phyloP scores from a whole-genome alignment of 768 basidiomycete species.

The Mrakia gelida region DNA sequence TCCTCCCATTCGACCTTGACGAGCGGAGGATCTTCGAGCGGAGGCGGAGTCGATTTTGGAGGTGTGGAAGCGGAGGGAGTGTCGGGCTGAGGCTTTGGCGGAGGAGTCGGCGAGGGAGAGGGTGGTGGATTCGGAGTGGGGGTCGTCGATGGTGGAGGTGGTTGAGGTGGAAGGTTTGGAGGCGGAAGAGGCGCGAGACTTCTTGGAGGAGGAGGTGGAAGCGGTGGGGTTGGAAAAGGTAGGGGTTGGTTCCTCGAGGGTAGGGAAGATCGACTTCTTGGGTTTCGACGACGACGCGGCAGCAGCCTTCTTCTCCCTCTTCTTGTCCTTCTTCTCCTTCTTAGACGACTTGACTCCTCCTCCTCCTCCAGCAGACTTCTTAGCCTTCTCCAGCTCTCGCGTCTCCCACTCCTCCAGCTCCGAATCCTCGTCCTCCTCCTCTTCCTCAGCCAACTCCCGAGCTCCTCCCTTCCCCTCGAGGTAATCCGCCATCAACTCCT shows the following conservation, averaged over 20 bases:
- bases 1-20: slow-evolving; percentile 67
- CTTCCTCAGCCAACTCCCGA: slow-evolving; percentile 34
- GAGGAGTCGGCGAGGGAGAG: slow-evolving; percentile 67
- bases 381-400: slow-evolving; percentile 32
- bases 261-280: slow-evolving; percentile 49
- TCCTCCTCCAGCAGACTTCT: slow-evolving; percentile 36
- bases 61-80: slow-evolving; percentile 87
- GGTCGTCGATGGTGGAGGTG: slow-evolving; percentile 37
- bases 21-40: slow-evolving; percentile 67
- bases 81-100: slow-evolving; percentile 77
- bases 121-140: slow-evolving; percentile 67
- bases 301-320: slow-evolving; percentile 38
- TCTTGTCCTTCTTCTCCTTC: slow-evolving; percentile 39
- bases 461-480: slow-evolving; percentile 48
- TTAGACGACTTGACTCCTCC: slow-evolving; percentile 29
- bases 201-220: slow-evolving; percentile 33
- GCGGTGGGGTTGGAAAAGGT: slow-evolving; percentile 44
- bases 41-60: slow-evolving; percentile 80
- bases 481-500: slow-evolving; percentile 30
- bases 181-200: slow-evolving; percentile 23
- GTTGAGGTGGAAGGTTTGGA: slow-evolving; percentile 17
- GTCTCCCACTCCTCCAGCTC: slow-evolving; percentile 43
- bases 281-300: not conserved
- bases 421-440: slow-evolving; percentile 37
- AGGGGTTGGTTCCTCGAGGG: slow-evolving; percentile 64